Evolutionary conservation across 495 filamentous ascomycete species (phyloP), one percentile per base, ranked within the genome.

Genomic region (Penicillium steckii): DNA sequence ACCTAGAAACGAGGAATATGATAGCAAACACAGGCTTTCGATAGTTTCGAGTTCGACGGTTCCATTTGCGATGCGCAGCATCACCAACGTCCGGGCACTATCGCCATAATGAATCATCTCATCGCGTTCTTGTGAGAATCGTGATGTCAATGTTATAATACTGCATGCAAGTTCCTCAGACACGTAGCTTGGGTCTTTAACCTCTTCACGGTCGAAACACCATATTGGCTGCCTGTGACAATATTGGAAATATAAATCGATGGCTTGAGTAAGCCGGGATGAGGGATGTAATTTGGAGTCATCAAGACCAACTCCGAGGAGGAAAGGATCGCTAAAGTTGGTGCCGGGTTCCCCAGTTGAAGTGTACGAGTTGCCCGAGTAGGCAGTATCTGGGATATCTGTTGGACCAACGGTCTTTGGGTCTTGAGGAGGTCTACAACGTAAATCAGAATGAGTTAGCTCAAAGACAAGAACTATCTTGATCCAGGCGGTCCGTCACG

Each of bases 191-290:
- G 62, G 56, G n/a, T 74, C 67, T 12, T 59, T 66, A 15, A 75
- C 58, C 33, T 76, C 72, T 44, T 76, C 69, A 1, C 68, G 64
- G 27, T 76, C 70, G 40, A 78, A 72, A 41, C 74, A 75, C 74
- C 74, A 78, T 32, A 78, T 70, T 12, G 74, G 74, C 42, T 78
- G 74, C 38, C 74, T 57, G 50, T 78, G 73, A 44, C 74, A 78
- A 44, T 70, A 74, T 46, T 72, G 64, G 24, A 76, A 72, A 41
- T 78, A 78, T 7, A 73, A 61, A 38, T 71, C 67, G 19, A 77
- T 62, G 5, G 65, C 68, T 35, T 60, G 64, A 12, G 65, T 57
- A 3, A 77, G 57, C 10, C 62, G 52, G 1, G 65, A 65, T 1
- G 64, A 61, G 2, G 64, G 52, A 29, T 66, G 66, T 2, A 53